phyloP scores from a whole-genome alignment of 805 yeast genomes.

The Ascoidea rubescens region DNA sequence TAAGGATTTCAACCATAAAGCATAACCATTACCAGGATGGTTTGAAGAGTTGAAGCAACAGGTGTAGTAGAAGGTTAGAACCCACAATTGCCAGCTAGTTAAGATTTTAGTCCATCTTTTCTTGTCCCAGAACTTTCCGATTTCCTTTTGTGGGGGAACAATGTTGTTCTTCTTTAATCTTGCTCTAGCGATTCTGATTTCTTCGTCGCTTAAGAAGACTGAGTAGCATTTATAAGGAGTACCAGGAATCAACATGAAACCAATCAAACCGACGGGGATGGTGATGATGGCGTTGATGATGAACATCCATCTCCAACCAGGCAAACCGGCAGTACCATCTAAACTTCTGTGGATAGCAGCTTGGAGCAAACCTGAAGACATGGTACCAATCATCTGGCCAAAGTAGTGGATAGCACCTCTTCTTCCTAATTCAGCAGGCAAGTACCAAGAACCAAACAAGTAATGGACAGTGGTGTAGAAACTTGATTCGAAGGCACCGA shows the following conservation, averaged over 20 bases:
- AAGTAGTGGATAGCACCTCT: conserved; percentile 49
- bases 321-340: conserved; percentile 36
- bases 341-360: conserved; percentile 35
- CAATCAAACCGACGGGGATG: conserved; percentile 34
- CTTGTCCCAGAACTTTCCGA: conserved; percentile 22
- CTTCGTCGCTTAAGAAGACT: conserved; percentile 39
- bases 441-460: conserved; percentile 44
- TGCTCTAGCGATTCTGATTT: conserved; percentile 35
- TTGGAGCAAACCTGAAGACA: conserved; percentile 51
- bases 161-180: conserved; percentile 24
- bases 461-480: conserved; percentile 50
- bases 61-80: conserved; percentile 35
- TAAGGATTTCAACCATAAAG: conserved; percentile 35
- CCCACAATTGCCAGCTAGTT: conserved; percentile 43
- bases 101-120: conserved; percentile 39
- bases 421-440: conserved; percentile 40
- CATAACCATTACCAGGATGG: conserved; percentile 35
- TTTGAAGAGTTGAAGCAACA: conserved; percentile 46
- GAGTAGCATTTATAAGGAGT: conserved; percentile 49
- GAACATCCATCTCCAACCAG: conserved; percentile 67
- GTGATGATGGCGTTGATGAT: conserved; percentile 52
- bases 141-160: conserved; percentile 14
- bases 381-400: conserved; percentile 48
- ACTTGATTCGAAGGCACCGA: conserved; percentile 62
- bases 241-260: conserved; percentile 36